Evolutionary conservation across 495 filamentous ascomycete species (phyloP).

Genomic region (Sabuloglossum arenarium): DNA sequence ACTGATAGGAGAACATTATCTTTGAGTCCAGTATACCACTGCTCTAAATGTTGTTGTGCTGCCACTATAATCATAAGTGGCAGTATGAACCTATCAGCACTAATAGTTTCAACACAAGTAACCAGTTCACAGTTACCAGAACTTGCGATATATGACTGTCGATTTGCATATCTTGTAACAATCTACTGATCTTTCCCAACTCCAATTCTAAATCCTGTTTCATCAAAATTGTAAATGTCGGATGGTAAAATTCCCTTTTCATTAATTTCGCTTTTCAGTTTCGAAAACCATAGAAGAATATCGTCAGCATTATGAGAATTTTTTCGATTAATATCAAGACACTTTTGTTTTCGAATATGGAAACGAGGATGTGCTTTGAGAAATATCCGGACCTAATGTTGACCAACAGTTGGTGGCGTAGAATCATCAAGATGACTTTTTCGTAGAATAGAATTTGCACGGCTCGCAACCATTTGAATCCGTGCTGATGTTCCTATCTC

Average conservation of each 20-base stretch:
- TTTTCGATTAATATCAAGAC: slow-evolving; percentile 3
- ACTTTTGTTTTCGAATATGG: slow-evolving; percentile 8
- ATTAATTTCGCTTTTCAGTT: not conserved
- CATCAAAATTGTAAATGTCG: slow-evolving; percentile 12
- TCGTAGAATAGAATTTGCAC: slow-evolving; percentile 8
- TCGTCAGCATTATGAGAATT: slow-evolving; percentile 1
- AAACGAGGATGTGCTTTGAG: slow-evolving; percentile 9
- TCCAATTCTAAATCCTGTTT: slow-evolving; percentile 13
- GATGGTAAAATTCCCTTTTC: slow-evolving; percentile 2
- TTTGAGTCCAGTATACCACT: not conserved
- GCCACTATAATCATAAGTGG: slow-evolving; percentile 1
- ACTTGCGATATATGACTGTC: slow-evolving; percentile 2
- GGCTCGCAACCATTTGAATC: slow-evolving; percentile 4
- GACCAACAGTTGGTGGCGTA: not conserved
- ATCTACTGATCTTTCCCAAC: slow-evolving; percentile 10
- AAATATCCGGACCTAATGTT: slow-evolving; percentile 7
- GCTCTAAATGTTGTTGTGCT: not conserved
- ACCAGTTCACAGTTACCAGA: not conserved
- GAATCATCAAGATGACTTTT: not conserved
- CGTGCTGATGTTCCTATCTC: not conserved
- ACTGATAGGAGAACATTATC: not conserved
- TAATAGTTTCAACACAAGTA: slow-evolving; percentile 5
- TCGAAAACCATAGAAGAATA: slow-evolving; percentile 9
- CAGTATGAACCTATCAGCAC: not conserved
- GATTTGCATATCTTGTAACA: slow-evolving; percentile 6